Evolutionary conservation across 306 rosid species (phyloP).

Genomic region (Fagus crenata): DNA sequence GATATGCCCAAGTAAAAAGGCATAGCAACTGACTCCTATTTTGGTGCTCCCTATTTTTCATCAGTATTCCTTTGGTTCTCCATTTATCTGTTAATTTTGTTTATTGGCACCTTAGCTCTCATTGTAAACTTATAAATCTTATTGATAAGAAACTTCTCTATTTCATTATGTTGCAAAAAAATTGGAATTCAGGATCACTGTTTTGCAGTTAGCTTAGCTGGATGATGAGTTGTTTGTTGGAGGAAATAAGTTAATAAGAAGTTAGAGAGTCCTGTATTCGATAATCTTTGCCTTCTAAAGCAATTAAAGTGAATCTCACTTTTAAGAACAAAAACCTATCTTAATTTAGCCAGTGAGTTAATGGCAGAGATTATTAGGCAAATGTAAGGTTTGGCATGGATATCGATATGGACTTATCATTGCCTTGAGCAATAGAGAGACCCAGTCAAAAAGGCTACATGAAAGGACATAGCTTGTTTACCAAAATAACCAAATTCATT

Average conservation of each 20-base stretch:
- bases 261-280: too few species aligned
- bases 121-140: background rate
- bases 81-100: background rate
- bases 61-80: background rate
- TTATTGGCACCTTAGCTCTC: background rate
- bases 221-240: background rate
- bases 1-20: constrained; percentile 25
- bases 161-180: background rate
- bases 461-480: background rate
- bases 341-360: background rate
- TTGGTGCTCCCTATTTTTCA: constrained; percentile 11
- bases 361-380: background rate
- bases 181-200: background rate
- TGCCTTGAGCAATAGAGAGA: background rate
- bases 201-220: background rate
- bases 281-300: background rate
- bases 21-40: constrained; percentile 31
- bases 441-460: background rate
- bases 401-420: background rate
- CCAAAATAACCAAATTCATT: background rate
- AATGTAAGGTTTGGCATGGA: background rate
- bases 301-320: background rate
- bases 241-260: background rate
- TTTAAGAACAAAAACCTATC: background rate
- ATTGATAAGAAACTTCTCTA: background rate